Evolutionary conservation across 2,329 filamentous ascomycete species (phyloP).

Genomic region (Aureobasidium uvarum): DNA sequence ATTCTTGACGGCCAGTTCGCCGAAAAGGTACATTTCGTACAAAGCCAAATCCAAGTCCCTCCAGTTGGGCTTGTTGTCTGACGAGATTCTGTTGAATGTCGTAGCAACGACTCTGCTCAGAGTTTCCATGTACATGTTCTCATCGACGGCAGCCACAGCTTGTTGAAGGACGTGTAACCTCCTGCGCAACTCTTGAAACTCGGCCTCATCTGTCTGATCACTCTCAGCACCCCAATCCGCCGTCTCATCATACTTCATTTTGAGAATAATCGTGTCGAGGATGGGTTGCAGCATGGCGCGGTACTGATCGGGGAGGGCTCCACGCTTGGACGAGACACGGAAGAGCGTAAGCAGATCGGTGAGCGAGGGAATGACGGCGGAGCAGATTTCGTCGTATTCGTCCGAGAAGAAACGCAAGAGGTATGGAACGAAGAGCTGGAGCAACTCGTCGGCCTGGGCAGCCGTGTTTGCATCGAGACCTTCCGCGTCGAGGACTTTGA

Average conservation of each 20-base stretch:
- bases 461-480: constrained; percentile 61
- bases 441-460: constrained; percentile 73
- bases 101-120: constrained; percentile 83
- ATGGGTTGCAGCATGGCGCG: constrained; percentile 82
- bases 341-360: constrained; percentile 91
- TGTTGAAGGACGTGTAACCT: constrained; percentile 88
- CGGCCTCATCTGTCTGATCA: constrained; percentile 92
- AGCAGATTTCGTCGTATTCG: constrained; percentile 97
- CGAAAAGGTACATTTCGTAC: constrained; percentile 94
- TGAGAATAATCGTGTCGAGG: constrained; percentile 84
- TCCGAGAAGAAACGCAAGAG: constrained; percentile 94
- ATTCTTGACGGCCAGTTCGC: constrained; percentile 86
- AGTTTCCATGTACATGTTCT: constrained; percentile 82
- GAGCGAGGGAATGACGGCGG: constrained; percentile 87
- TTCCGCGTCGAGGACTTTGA: constrained; percentile 77
- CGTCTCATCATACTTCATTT: constrained; percentile 98
- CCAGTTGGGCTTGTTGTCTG: constrained; percentile 80
- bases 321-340: constrained; percentile 69
- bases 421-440: constrained; percentile 81
- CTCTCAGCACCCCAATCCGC: constrained; percentile 91
- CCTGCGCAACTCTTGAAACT: constrained; percentile 93
- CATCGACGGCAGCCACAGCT: constrained; percentile 84
- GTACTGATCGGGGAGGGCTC: constrained; percentile 69
- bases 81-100: constrained; percentile 77
- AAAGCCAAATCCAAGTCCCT: constrained; percentile 90